Base-by-base conservation (phyloP, 345 rosid genomes). In the Gossypium arboreum region DNA sequence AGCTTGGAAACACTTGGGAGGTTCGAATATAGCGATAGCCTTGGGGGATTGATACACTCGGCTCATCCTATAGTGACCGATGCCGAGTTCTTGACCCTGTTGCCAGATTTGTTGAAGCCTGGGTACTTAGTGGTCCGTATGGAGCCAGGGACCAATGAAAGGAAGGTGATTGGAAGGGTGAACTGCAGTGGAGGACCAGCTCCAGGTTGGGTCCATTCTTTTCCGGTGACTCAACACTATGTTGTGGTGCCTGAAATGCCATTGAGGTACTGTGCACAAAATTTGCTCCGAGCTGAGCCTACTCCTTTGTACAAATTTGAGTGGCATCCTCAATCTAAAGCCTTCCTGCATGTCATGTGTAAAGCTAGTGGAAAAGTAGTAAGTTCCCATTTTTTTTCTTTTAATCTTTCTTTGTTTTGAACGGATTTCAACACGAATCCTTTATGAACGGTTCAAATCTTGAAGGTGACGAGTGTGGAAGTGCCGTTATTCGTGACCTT, bases 141-240 rank as follows among this genome's bases (percentile, higher is more conserved):
- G 98, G 87, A 86, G 60, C 67, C 91, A 0, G 97, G 97, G 2
- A 81, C 85, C 4, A 94, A 89, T 55, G 92, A 88, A 78, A 85
- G 98, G 79, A 94, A 92, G 80, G 90, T 94, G 43, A 88, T 94
- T 5, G 98, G 97, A 0, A 75, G 95, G 82, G 96, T 92, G 5
- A 80, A 73, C 29, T 94, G 98, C 63, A 84, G 91, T n/a, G 81
- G 93, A 15, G 94, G 95, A 1, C 92, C 97, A 0, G 88, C 97
- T 0, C 91, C 98, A 0, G 98, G 98, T 7, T 94, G 98, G 98
- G 98, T 94, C 60, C 98, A 94, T 48, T 94, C 98, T 2, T 94
- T 94, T 82, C 90, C 99, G 15, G 93, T 92, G 73, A 94, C 99
- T 0, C 94, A 92, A 68, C 88, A 92, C 55, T 94, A 90, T 60